These are phyloP conservation scores for Scheffersomyces stipitis DNA, from an alignment of 805 yeast species.

Conservation along the genomic window DNA sequence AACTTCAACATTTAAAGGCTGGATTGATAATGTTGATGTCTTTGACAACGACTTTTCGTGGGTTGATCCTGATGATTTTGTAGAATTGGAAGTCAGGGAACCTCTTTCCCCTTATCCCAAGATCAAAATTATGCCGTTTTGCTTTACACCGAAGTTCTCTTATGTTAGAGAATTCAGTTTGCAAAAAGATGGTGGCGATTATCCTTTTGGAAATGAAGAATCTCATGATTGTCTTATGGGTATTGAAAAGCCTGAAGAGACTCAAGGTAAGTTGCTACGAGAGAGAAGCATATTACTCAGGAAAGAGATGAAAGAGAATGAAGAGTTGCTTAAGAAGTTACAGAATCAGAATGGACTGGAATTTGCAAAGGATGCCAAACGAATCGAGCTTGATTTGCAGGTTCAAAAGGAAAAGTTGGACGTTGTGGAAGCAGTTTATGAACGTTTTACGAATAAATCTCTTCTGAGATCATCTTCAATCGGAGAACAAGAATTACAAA, in stretches of 20 bases:
- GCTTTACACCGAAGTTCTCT: slow-evolving; percentile 57
- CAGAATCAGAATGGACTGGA: slow-evolving; percentile 6
- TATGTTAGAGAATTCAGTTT: slow-evolving; percentile 55
- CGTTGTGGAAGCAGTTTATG: slow-evolving; percentile 24
- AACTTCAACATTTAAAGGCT: slow-evolving; percentile 7
- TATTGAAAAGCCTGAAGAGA: slow-evolving; percentile 50
- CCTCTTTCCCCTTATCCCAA: slow-evolving; percentile 40
- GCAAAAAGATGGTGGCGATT: slow-evolving; percentile 39
- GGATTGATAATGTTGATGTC: slow-evolving; percentile 24
- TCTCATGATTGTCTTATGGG: slow-evolving; percentile 70
- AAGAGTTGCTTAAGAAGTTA: slow-evolving; percentile 21
- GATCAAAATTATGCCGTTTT: slow-evolving; percentile 46
- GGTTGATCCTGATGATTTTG: slow-evolving; percentile 75
- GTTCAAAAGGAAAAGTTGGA: slow-evolving; percentile 17
- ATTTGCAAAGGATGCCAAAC: slow-evolving; percentile 9
- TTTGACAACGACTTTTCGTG: slow-evolving; percentile 46
- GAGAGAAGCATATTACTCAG: slow-evolving; percentile 14
- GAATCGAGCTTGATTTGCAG: slow-evolving; percentile 3
- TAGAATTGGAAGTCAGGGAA: slow-evolving; percentile 60
- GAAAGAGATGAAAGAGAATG: slow-evolving; percentile 15
- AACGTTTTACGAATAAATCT: slow-evolving; percentile 9
- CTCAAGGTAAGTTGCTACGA: slow-evolving; percentile 48
- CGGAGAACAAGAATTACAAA: slow-evolving; percentile 6
- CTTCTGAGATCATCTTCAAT: slow-evolving; percentile 5
- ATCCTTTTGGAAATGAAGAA: slow-evolving; percentile 60